These are phyloP conservation scores for Colletotrichum acutatum DNA, from an alignment of 2,329 filamentous ascomycete species.

Conservation along the genomic window DNA sequence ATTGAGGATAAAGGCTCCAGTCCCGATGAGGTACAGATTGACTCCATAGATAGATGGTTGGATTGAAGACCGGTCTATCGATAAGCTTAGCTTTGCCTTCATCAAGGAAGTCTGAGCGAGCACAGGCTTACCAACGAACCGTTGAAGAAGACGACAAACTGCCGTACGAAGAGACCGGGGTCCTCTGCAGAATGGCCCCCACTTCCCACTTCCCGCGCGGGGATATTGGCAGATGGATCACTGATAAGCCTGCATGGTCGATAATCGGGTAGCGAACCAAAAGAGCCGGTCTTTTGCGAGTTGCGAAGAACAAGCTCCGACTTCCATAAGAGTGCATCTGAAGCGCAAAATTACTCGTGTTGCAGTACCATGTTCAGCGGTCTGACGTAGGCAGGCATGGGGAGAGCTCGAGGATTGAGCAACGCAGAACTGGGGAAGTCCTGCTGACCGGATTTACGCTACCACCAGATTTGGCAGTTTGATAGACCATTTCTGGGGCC, in stretches of 20 bases:
- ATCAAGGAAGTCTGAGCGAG: too few species aligned
- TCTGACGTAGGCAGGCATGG: neutral
- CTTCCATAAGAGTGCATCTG: neutral
- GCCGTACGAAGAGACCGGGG: neutral
- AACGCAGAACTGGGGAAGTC: neutral
- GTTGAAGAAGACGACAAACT: neutral
- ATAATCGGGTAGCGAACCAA: constrained; percentile 12
- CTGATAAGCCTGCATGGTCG: constrained; percentile 18
- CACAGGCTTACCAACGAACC: neutral
- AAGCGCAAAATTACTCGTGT: neutral
- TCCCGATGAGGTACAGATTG: neutral
- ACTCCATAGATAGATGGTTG: neutral
- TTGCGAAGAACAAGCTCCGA: neutral
- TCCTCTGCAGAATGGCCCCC: neutral
- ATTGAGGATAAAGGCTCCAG: too few species aligned
- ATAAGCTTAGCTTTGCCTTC: neutral
- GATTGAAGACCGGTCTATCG: neutral
- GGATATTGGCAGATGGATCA: neutral
- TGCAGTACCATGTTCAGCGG: neutral
- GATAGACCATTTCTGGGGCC: neutral
- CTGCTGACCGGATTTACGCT: neutral
- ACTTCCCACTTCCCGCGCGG: constrained; percentile 8
- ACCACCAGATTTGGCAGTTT: neutral
- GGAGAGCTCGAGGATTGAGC: neutral
- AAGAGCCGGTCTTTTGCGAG: neutral